A percentile compares a stretch with the other conserved stretches of the same genome.
phyloP scores from a whole-genome alignment of 331 rosid species.

The Spiraea crenata region DNA sequence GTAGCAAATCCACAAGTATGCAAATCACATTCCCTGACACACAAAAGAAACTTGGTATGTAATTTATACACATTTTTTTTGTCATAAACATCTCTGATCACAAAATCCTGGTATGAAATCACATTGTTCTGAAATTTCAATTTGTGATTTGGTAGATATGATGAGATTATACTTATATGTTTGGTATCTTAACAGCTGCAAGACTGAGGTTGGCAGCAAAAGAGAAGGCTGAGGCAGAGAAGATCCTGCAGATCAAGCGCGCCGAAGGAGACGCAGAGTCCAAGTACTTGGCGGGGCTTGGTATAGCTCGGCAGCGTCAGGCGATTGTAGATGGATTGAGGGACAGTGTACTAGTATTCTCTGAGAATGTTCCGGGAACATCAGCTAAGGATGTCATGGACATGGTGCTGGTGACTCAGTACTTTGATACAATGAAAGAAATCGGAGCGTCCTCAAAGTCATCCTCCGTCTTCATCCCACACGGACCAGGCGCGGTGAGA shows the following conservation, averaged over 20 bases:
- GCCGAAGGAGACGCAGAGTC: conserved; percentile 90
- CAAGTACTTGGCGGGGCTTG: conserved; percentile 77
- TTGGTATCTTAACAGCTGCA: conserved; percentile 48
- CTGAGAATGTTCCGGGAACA: conserved; percentile 75
- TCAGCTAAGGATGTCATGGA: conserved; percentile 76
- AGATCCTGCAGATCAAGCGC: conserved; percentile 71
- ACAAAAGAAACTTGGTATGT: no score
- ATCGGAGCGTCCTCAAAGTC: conserved; percentile 84
- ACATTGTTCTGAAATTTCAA: neutral
- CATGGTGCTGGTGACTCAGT: conserved; percentile 83
- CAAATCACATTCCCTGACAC: no score
- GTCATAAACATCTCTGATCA: no score
- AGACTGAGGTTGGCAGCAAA: conserved; percentile 82
- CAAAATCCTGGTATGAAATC: no score
- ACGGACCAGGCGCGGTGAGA: conserved; percentile 79
- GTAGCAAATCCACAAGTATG: no score
- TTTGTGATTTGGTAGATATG: neutral
- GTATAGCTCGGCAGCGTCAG: conserved; percentile 84
- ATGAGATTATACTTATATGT: neutral
- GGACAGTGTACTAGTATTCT: conserved; percentile 72
- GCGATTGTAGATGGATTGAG: conserved; percentile 80
- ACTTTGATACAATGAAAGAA: conserved; percentile 89
- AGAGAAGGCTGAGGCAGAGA: conserved; percentile 86
- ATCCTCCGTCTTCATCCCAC: conserved; percentile 78
- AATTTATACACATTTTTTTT: no score